Base-by-base conservation (phyloP, 371 early-diverging fungal genomes). In the Batkoa obscura region DNA sequence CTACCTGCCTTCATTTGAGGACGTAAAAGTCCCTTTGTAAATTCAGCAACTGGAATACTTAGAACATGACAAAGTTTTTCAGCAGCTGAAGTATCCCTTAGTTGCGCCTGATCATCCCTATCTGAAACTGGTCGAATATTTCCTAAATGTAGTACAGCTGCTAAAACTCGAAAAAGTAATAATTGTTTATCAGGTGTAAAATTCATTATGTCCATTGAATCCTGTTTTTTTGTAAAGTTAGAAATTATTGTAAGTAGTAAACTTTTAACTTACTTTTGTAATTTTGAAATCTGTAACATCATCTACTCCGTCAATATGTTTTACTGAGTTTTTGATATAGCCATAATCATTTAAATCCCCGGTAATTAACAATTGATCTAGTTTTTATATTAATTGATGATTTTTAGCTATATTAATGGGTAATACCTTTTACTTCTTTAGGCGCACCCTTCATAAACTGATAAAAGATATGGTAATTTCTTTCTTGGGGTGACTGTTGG, bases 391-490 rank as follows among this genome's bases (percentile, higher is more conserved):
- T 17, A 2, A 31, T 2, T 42, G 36, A 17, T n/a, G 43, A 32
- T 6, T 13, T 31, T 30, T 31, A 33, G 15, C 8, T 10, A 47
- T 23, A 46, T 55, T 33, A 6, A 38, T 6, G 31, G 15, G 17
- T 31, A 52, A 59, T 64, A 71, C 70, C 62, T 60, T 84, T 84
- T 30, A 79, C 58, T 35, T 77, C 78, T 3, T 70, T 60, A 6
- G 81, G 64, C 5, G 88, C 88, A 9, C 92, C 91, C 63, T 80
- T 86, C 64, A 98, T 64, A 4, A 99, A 66, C 69, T 98, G 94
- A 71, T 99, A 99, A 67, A 99, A 99, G 42, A 99, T 80, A 64
- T 99, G 99, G 64, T 93, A 99, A 70, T 91, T 98, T 56, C 98
- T 76, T 69, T 99, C 99, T 54, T 85, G 76, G 3, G 72, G 42